Evolutionary conservation across 163 green algal species (phyloP), one percentile per base, ranked within the genome.

Genomic region (Chlorella variabilis): DNA sequence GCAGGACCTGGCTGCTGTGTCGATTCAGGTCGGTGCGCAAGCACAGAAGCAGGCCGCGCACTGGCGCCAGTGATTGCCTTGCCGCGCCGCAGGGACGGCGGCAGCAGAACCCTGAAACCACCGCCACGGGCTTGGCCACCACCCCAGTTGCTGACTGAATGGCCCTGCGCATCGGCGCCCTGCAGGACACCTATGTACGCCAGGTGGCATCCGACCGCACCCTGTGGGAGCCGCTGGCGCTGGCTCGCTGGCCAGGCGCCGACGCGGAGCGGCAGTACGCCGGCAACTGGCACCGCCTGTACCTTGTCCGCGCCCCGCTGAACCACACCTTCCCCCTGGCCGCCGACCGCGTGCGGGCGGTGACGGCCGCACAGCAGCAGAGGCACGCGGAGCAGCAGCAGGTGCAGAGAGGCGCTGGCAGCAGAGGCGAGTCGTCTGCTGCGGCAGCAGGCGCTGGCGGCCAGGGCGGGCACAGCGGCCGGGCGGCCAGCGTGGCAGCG

Each of bases 241-340:
- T 70, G 56, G 73, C 73, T 0, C 56, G 73, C 27, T 80, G 73
- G 73, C 73, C 73, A 0, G 73, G 73, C 25, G 73, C 54, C 5
- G 38, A 58, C 4, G 48, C 73, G 6, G 34, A 51, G 34, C 18
- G 13, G 13, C 11, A n/a, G 4, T 59, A 80, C n/a, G 56, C 2
- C 31, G 73, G 54, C 4, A 36, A 80, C n/a, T 80, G 73, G 73
- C 73, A 80, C 38, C 33, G 51, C 17, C 56, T 80, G 23, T 80
- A 33, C 73, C 6, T 56, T 3, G 36, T 36, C 1, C 54, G 73
- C 1, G 54, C 73, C 3, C 15, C 54, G 20, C 29, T 70, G 36
- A 54, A 54, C 27, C 34, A 41, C 34, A 39, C 38, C 4, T 69
- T 71, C 17, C 73, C 56, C 25, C 18, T 80, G 73, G 73, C 73